Conservation (phyloP, 2,329 filamentous ascomycete genomes). For the Fusarium pilosicola region DNA sequence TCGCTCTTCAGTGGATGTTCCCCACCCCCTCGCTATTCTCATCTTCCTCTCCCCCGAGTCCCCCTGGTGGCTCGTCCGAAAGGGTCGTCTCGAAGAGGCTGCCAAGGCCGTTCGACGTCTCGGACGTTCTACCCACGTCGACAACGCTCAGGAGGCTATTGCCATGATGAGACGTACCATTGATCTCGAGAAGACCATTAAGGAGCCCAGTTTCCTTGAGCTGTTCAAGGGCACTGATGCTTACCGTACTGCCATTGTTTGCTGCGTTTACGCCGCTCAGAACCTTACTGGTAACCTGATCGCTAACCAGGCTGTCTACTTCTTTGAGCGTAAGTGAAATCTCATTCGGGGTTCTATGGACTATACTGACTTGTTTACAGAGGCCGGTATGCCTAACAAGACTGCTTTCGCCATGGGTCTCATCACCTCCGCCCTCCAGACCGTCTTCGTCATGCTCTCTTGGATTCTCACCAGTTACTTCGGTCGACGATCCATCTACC, state of each 20-base stretch:
- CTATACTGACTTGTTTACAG: conserved; percentile 47
- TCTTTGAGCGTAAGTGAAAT: conserved; percentile 56
- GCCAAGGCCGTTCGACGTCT: conserved; percentile 58
- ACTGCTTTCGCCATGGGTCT: conserved; percentile 70
- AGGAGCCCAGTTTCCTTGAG: conserved; percentile 59
- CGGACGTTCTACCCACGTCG: conserved; percentile 44
- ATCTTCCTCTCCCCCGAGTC: conserved; percentile 61
- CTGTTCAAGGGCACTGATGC: conserved; percentile 64
- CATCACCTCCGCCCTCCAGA: conserved; percentile 71
- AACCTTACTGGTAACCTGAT: conserved; percentile 70
- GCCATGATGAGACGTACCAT: conserved; percentile 68
- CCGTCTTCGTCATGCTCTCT: conserved; percentile 71
- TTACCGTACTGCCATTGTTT: conserved; percentile 65
- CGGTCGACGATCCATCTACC: conserved; percentile 71
- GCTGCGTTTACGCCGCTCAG: conserved; percentile 67
- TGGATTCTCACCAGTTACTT: conserved; percentile 74
- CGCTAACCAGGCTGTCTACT: conserved; percentile 70
- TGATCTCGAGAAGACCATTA: conserved; percentile 59
- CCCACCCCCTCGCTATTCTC: conserved; percentile 63
- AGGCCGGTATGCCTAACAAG: conserved; percentile 67
- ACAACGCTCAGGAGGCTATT: conserved; percentile 51
- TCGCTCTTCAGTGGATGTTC: conserved; percentile 69
- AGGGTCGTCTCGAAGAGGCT: conserved; percentile 56
- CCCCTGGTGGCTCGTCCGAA: conserved; percentile 65
- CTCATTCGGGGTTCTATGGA: fast-evolving